Percentiles rank a stretch among this genome's conserved stretches.
Evolutionary conservation across 2,329 filamentous ascomycete species (phyloP).

Genomic region (Polychaeton citri): DNA sequence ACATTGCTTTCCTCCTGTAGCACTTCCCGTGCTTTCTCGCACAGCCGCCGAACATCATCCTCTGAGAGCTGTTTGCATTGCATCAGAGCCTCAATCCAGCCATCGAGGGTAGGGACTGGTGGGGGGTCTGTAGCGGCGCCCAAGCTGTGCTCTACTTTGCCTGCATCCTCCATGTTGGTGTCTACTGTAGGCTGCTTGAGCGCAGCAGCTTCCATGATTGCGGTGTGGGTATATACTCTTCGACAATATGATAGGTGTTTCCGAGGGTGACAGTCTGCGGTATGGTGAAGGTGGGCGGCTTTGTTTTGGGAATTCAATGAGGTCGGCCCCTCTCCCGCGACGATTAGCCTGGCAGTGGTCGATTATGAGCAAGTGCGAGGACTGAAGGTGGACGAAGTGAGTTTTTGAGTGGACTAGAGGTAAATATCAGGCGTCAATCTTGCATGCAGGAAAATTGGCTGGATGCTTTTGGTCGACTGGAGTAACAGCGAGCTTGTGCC

Average conservation of each 20-base stretch:
- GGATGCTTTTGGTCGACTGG: slow-evolving; percentile 1
- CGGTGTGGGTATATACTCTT: too few relatives aligned
- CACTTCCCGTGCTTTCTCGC: slow-evolving; percentile 96
- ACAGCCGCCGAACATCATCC: slow-evolving; percentile 86
- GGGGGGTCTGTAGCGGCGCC: slow-evolving; percentile 64
- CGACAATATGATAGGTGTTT: too few relatives aligned
- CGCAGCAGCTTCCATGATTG: slow-evolving; percentile 18
- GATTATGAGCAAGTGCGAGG: too few relatives aligned
- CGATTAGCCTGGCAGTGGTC: too few relatives aligned
- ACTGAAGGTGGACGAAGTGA: too few relatives aligned
- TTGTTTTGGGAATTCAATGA: slow-evolving; percentile 1
- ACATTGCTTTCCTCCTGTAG: slow-evolving; percentile 97
- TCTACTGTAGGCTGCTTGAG: slow-evolving; percentile 40
- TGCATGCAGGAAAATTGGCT: too few relatives aligned
- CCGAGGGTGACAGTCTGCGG: slow-evolving; percentile 1
- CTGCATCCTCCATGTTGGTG: slow-evolving; percentile 98
- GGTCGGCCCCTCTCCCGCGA: not conserved
- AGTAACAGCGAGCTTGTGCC: not conserved
- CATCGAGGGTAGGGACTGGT: slow-evolving; percentile 83
- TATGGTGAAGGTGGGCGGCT: not conserved
- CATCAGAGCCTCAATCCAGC: slow-evolving; percentile 98
- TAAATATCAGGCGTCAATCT: too few relatives aligned
- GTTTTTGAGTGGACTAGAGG: too few relatives aligned
- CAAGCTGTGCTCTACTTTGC: slow-evolving; percentile 66
- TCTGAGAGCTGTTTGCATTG: slow-evolving; percentile 95